Base-by-base conservation (phyloP, 2,329 filamentous ascomycete genomes). In the Talaromyces sp. region DNA sequence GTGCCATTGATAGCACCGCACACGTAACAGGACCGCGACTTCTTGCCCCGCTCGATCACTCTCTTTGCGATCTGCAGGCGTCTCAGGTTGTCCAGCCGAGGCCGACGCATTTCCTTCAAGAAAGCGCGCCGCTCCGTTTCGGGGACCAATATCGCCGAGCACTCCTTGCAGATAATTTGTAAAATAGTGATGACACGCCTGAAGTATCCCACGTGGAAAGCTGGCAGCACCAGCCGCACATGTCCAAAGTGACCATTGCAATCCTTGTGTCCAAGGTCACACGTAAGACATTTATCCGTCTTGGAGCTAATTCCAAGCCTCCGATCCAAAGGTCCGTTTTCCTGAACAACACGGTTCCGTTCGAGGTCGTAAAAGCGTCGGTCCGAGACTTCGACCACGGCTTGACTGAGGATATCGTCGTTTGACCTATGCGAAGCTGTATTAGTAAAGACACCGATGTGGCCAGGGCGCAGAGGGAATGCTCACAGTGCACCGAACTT, bases 171-270 rank as follows among this genome's bases (percentile, higher is more conserved):
- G 66, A 99, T 96, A 71, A 95, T 90, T 73, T 98, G 93, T 27
- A 99, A 82, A 60, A 96, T 93, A 52, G 88, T 88, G 72, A 96
- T 93, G 65, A 95, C 92, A 73, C 96, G 92, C 73, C 92, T 95
- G 69, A 99, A 85, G 73, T 97, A 99, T 42, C 95, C 95, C 66
- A 98, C 92, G 73, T 99, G 95, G 72, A 98, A 98, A 51, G 90
- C 92, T 4, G 95, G 95, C 57, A 99, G 81, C 1, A 93, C 91
- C 15, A 99, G 85, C 70, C 91, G 88, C 69, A 99, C 90, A 76
- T 97, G 89, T 54, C 95, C 95, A 71, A 98, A 99, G 76, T 99
- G 95, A 13, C 95, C 95, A 68, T 92, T 95, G 76, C 95, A 99
- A 66, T 89, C 87, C 69, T 92, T 85, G 32, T 98, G 81, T 17